These are phyloP conservation scores for Trichosporon asahii DNA, from an alignment of 1,284 basidiomycete species.

Conservation along the genomic window DNA sequence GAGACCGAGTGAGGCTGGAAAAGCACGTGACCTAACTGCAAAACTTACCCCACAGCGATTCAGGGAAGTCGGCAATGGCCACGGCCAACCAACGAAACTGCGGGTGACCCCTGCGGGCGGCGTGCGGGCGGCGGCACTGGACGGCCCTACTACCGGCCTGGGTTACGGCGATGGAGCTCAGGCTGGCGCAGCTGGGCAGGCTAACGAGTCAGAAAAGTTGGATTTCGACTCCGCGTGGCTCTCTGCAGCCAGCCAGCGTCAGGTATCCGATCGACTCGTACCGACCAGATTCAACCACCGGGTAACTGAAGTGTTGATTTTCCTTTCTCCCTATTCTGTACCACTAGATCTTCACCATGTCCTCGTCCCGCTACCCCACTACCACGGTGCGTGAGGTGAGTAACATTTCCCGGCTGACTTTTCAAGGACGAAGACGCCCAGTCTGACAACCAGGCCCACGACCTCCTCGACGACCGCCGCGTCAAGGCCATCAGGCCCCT, in stretches of 20 bases:
- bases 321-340: not conserved
- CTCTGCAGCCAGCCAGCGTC: not conserved
- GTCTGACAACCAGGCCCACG: slow-evolving; percentile 57
- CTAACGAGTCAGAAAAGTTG: slow-evolving; percentile 3
- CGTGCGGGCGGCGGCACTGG: not conserved
- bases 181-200: too few relatives aligned
- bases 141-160: not conserved
- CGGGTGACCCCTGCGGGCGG: not conserved
- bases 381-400: slow-evolving; percentile 36
- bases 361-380: slow-evolving; percentile 1
- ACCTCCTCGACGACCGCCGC: slow-evolving; percentile 77
- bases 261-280: not conserved
- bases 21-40: not conserved
- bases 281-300: too few relatives aligned
- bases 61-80: not conserved
- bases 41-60: not conserved
- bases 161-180: not conserved
- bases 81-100: not conserved
- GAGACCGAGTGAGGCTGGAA: not conserved
- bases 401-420: not conserved
- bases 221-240: slow-evolving; percentile 5
- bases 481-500: slow-evolving; percentile 81
- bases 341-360: slow-evolving; percentile 15
- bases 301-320: not conserved
- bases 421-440: not conserved